Percentiles rank a stretch among this genome's conserved stretches.
Evolutionary conservation across 1,139 yeast species (phyloP).

Genomic region (Debaryomyces fabryi): DNA sequence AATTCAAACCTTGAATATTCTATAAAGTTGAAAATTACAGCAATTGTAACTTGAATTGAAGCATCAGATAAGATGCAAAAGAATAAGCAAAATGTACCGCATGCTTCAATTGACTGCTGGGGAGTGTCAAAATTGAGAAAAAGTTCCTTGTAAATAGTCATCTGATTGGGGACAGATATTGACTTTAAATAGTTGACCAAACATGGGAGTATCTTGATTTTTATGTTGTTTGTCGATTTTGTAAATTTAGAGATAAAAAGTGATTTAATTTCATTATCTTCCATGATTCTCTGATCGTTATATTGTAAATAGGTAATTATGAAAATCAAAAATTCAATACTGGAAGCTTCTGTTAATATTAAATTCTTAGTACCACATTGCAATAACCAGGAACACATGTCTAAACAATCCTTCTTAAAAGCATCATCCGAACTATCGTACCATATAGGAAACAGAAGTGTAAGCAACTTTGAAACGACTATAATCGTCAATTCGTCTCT

Average conservation of each 20-base stretch:
- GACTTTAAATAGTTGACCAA: constrained; percentile 10
- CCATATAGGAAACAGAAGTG: constrained; percentile 17
- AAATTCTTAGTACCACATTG: constrained; percentile 32
- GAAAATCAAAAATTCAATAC: constrained; percentile 23
- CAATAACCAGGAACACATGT: constrained; percentile 37
- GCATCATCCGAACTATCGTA: constrained; percentile 15
- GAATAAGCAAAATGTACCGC: constrained; percentile 43
- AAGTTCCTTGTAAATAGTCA: constrained; percentile 33
- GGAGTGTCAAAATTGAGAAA: constrained; percentile 35
- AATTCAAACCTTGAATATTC: constrained; percentile 40
- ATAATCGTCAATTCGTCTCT: constrained; percentile 37
- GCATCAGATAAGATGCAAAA: constrained; percentile 32
- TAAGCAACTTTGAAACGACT: constrained; percentile 29
- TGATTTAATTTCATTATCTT: constrained; percentile 14
- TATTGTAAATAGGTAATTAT: not conserved
- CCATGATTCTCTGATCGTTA: constrained; percentile 14
- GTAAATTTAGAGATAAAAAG: constrained; percentile 18
- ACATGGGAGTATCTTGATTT: constrained; percentile 15
- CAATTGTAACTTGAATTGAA: constrained; percentile 30
- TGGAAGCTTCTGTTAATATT: constrained; percentile 26
- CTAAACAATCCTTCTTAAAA: constrained; percentile 34
- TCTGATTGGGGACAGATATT: constrained; percentile 18
- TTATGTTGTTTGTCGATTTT: constrained; percentile 23
- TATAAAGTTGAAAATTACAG: constrained; percentile 43
- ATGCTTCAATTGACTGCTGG: constrained; percentile 38